Evolutionary conservation across 2,329 filamentous ascomycete genomes (phyloP), one percentile per base, ranked within the genome.

Genomic region (Stachybotrys elegans): DNA sequence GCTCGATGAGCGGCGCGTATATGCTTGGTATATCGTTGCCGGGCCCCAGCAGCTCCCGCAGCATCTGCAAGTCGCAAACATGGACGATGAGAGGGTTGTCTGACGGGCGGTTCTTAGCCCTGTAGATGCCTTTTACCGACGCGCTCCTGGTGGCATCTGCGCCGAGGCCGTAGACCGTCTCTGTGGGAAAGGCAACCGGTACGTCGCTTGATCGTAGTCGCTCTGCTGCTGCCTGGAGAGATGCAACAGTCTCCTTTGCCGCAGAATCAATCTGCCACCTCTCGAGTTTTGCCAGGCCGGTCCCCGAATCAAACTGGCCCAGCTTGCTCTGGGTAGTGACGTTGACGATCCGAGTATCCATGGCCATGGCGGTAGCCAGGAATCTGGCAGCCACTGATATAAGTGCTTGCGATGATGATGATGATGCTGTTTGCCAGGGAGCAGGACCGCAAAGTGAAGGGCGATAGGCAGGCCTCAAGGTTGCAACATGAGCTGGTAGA

Each of bases 41-140:
- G 4, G 50, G 53, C 8, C 52, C 56, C 27, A 94, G 69, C 9
- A 94, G 63, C 4, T 67, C 65, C 43, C 84, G 74, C 45, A 95
- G 70, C 77, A 95, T 93, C 19, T 76, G 67, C 11, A 96, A 66
- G 43, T 93, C 93, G 56, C 84, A 83, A 43, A 97, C 75, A 63
- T 98, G 93, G 20, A 96, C 83, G 54, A 98, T 98, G 46, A 98
- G 78, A 16, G 93, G 93, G 62, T 98, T 98, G 61, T 98, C 93
- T 6, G 86, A 86, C 4, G 93, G 93, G 44, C 93, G 73, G 44
- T 89, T 86, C 68, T 98, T 98, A 42, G 88, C 90, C 19, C 80
- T 75, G 65, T 93, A 98, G 53, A 98, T 98, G n/a, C 90, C 91
- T 58, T 78, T 82, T 6, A 97, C 92, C 2, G 92, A 86, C 20